A percentile compares a stretch with the other conserved stretches of the same genome.
Conservation (phyloP, 495 filamentous ascomycete genomes). For the Ramalina peruviana region DNA sequence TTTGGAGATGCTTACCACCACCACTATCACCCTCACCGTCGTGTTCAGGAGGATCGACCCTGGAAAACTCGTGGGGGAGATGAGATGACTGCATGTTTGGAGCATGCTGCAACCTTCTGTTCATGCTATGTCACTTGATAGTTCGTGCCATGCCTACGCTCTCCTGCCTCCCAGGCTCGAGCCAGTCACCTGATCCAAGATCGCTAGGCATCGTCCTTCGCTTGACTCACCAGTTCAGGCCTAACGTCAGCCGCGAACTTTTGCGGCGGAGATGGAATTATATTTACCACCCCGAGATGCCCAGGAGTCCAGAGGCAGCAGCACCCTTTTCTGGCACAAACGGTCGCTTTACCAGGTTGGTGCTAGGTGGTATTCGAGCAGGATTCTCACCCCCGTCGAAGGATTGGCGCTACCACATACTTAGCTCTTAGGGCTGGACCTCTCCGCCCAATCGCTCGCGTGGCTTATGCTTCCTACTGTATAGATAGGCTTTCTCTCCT, state of each 20-base stretch:
- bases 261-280: neutral
- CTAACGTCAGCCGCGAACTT: neutral
- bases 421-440: constrained; percentile 1
- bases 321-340: neutral
- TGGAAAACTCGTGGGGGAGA: too few species aligned
- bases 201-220: neutral
- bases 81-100: too few species aligned
- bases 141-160: too few species aligned
- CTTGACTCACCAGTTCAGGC: constrained; percentile 1
- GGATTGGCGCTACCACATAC: neutral
- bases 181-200: too few species aligned
- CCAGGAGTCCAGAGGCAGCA: constrained; percentile 1
- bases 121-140: too few species aligned
- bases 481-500: neutral
- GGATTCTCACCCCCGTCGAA: neutral
- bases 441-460: neutral
- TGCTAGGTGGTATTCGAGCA: neutral
- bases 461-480: neutral
- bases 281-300: neutral
- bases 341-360: constrained; percentile 3
- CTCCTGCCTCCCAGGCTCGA: too few species aligned
- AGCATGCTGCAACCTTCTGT: too few species aligned
- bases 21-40: too few species aligned
- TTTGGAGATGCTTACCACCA: too few species aligned
- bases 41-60: too few species aligned